A percentile compares a stretch with the other conserved stretches of the same genome.
phyloP scores from a whole-genome alignment of 2,329 filamentous ascomycete species.

The Penicillium sclerotiorum region DNA sequence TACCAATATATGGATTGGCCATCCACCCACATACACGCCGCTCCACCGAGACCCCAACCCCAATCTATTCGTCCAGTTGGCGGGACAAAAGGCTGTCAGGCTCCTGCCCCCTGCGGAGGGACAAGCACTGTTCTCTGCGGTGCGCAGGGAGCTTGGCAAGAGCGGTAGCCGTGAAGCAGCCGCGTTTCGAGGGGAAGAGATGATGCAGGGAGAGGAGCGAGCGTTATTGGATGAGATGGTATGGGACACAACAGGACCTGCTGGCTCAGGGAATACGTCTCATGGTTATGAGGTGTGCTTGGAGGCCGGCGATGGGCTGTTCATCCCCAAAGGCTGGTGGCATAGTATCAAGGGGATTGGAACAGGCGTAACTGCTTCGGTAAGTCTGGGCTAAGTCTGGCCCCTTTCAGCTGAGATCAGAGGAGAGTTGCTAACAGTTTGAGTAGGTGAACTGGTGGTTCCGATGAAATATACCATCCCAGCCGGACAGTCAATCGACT shows the following conservation, averaged over 20 bases:
- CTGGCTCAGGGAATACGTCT: conserved; percentile 27
- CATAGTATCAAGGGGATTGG: conserved; percentile 74
- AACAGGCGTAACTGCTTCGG: conserved; percentile 60
- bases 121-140: conserved; percentile 61
- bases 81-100: conserved; percentile 71
- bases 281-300: conserved; percentile 58
- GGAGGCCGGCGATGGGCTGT: conserved; percentile 68
- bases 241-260: conserved; percentile 57
- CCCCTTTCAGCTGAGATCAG: neutral
- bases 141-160: conserved; percentile 45
- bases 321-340: conserved; percentile 85
- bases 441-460: conserved; percentile 76
- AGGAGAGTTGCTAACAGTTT: conserved; percentile 26
- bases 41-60: conserved; percentile 92
- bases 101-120: conserved; percentile 69
- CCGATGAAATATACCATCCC: too few species aligned
- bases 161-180: conserved; percentile 39
- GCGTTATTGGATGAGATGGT: conserved; percentile 66
- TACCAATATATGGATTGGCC: conserved; percentile 85
- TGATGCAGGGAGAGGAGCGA: conserved; percentile 84
- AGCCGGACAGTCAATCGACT: too few species aligned
- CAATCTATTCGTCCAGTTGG: conserved; percentile 85
- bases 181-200: conserved; percentile 74
- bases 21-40: conserved; percentile 84
- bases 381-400: conserved; percentile 36